Base-by-base conservation (phyloP, 805 yeast genomes). In the Candida hispaniensis region DNA sequence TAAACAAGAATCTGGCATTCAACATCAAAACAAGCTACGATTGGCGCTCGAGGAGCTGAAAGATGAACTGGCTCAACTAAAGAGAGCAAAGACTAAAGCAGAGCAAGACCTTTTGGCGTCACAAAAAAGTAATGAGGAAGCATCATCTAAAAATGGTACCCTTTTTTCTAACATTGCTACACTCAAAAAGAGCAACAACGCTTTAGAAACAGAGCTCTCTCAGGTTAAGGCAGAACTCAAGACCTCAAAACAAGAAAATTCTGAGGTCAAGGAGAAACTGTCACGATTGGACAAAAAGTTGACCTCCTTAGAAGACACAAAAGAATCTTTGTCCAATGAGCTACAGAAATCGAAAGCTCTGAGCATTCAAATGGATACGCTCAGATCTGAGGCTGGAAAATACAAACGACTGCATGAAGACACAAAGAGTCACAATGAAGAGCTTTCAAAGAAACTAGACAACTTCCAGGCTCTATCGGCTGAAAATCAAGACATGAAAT, bases 311-410 rank as follows among this genome's bases (percentile, higher is more conserved):
- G 14, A 35, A 17, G 7, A 19, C 14, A 43, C 41, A 24, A 27
- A 30, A 14, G 41, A 38, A 4, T 16, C 22, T 1, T 30, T 44
- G 18, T 20, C 12, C 5, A 25, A 27, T 5, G 45, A 51, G 32
- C 32, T 45, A 9, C 11, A 42, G 9, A 39, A 41, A 18, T 41
- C 46, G 11, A 44, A 43, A 15, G 27, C 43, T 11, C 26, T 41
- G 39, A 42, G 47, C 6, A n/a, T n/a, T n/a, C n/a, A n/a, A n/a
- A n/a, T n/a, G n/a, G 44, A 47, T 13, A 42, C 44, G 2, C 34
- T 30, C 5, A 22, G 18, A 5, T 38, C 42, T 11, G 47, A 49
- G n/a, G 36, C 36, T 7, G 17, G 17, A 2, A 10, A 22, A n/a
- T 22, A 17, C 36, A 32, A 32, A 23, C 14, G 23, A 7, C 36